Percentiles rank a stretch among this genome's conserved stretches.
Conservation (phyloP, 2,329 filamentous ascomycete genomes). For the Cladosporium velox region DNA sequence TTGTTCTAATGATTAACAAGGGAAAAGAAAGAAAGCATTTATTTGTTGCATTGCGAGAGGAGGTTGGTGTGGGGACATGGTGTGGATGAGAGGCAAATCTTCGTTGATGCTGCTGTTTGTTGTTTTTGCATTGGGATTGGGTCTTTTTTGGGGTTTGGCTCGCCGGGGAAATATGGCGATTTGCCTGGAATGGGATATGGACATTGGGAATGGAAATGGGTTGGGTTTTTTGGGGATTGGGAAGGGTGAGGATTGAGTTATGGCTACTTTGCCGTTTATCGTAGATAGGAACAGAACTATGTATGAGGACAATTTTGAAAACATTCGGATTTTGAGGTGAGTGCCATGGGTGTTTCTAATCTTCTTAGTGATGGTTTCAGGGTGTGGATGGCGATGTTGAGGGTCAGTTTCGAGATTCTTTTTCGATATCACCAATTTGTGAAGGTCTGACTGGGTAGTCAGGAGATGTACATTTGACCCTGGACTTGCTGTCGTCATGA, state of each 20-base stretch:
- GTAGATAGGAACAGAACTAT: constrained; percentile 17
- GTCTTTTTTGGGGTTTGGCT: neutral
- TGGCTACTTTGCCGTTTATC: neutral
- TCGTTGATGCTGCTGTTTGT: neutral
- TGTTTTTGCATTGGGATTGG: constrained; percentile 2
- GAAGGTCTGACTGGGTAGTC: too few relatives aligned
- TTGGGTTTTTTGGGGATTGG: neutral
- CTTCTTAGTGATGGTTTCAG: too few relatives aligned
- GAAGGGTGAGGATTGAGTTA: neutral
- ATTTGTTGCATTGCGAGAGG: constrained; percentile 6
- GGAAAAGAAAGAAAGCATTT: neutral
- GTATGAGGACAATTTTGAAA: constrained; percentile 4
- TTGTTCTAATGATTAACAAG: neutral
- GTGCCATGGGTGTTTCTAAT: too few relatives aligned
- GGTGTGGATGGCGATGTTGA: too few relatives aligned
- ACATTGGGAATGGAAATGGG: neutral
- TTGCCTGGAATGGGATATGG: neutral
- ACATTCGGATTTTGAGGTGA: too few relatives aligned
- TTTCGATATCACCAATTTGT: too few relatives aligned
- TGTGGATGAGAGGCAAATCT: neutral
- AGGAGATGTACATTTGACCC: too few relatives aligned
- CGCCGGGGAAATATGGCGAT: neutral
- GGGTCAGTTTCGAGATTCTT: too few relatives aligned
- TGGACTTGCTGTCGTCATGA: too few relatives aligned
- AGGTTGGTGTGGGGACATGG: neutral